These are phyloP conservation scores for Tilletiopsis washingtonensis DNA, from an alignment of 1,284 basidiomycete species.

Conservation along the genomic window DNA sequence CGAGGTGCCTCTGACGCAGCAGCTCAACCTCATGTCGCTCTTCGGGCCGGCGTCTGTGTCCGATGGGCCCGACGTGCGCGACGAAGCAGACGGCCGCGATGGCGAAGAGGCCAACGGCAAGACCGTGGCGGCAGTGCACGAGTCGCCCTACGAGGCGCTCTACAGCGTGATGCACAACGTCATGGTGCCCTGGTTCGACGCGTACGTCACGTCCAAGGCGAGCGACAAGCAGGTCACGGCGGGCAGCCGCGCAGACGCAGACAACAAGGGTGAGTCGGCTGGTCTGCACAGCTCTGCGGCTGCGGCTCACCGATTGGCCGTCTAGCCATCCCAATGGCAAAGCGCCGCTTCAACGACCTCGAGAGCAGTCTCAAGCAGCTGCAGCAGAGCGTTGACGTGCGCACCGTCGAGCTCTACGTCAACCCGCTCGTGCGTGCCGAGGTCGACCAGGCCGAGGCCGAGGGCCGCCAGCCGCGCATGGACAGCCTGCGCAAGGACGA, in stretches of 20 bases:
- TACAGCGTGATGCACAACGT: constrained; percentile 94
- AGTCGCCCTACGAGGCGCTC: constrained; percentile 77
- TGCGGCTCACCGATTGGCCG: too few species aligned
- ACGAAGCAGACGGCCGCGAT: neutral
- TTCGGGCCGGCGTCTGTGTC: constrained; percentile 70
- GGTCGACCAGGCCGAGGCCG: constrained; percentile 61
- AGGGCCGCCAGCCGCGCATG: constrained; percentile 65
- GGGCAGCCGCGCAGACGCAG: too few species aligned
- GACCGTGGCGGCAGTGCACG: constrained; percentile 11
- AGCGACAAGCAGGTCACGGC: too few species aligned
- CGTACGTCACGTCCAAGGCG: constrained; percentile 63
- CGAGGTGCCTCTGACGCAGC: constrained; percentile 66
- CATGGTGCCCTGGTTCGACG: constrained; percentile 97
- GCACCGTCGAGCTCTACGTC: constrained; percentile 84
- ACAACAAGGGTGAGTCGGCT: too few species aligned
- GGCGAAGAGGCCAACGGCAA: neutral
- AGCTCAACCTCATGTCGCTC: constrained; percentile 85
- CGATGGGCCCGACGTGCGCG: constrained; percentile 26
- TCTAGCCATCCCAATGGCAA: constrained; percentile 90
- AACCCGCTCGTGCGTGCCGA: constrained; percentile 83
- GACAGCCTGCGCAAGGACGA: constrained; percentile 70
- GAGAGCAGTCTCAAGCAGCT: constrained; percentile 91
- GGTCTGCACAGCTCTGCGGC: too few species aligned
- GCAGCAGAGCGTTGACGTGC: constrained; percentile 98
- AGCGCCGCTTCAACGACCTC: constrained; percentile 97